Percentiles rank a stretch among this genome's conserved stretches.
Conservation (phyloP, 2,329 filamentous ascomycete species). For the Sporothrix euskadiensis region DNA sequence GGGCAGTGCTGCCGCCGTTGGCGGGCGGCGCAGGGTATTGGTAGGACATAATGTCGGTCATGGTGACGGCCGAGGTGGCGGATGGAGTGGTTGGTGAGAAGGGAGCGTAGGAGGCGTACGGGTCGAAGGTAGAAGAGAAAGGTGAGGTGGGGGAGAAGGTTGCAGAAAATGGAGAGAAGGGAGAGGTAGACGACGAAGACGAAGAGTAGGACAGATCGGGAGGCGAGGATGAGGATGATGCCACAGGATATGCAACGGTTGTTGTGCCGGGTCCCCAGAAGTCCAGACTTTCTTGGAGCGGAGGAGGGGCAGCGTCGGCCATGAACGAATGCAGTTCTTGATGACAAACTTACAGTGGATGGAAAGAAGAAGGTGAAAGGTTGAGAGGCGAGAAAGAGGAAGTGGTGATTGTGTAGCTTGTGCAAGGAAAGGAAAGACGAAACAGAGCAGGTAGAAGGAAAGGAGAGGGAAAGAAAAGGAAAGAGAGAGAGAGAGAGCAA, state of each 20-base stretch:
- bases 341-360: conserved; percentile 26
- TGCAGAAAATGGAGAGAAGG: conserved; percentile 14
- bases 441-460: neutral
- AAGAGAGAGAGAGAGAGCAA: neutral
- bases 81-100: conserved; percentile 10
- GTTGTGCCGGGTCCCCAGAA: conserved; percentile 39
- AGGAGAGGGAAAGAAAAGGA: neutral
- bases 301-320: conserved; percentile 41
- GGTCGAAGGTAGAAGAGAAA: neutral
- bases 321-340: conserved; percentile 37
- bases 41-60: conserved; percentile 52
- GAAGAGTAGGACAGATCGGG: conserved; percentile 19
- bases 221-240: conserved; percentile 30
- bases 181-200: conserved; percentile 17
- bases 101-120: conserved; percentile 3
- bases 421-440: neutral
- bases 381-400: neutral
- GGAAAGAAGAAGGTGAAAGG: neutral
- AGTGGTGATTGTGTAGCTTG: neutral
- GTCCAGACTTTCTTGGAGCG: conserved; percentile 40
- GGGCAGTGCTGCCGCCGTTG: conserved; percentile 39
- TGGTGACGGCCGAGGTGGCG: conserved; percentile 34
- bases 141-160: conserved; percentile 17
- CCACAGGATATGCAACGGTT: conserved; percentile 36
- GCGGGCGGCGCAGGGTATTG: conserved; percentile 50